Evolutionary conservation across 2,329 filamentous ascomycete genomes (phyloP).

Genomic region (Cladosporium austrohemisphaericum): DNA sequence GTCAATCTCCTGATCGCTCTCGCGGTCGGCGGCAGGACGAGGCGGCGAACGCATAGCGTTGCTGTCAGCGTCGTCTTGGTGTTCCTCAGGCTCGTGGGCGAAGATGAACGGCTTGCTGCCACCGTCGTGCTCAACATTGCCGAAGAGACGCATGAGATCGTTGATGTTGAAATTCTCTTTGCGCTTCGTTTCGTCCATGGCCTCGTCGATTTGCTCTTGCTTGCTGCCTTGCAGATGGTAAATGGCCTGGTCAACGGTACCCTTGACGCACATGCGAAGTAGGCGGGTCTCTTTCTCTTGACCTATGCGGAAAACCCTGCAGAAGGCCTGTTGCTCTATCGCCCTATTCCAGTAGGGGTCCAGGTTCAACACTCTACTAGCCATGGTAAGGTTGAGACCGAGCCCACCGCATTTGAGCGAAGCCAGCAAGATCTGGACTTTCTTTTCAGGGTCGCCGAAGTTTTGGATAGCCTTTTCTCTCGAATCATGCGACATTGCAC

Average conservation of each 20-base stretch:
- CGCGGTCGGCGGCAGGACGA: background rate
- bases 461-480: constrained; percentile 45
- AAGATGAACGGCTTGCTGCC: constrained; percentile 41
- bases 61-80: background rate
- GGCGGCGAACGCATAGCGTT: background rate
- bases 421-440: constrained; percentile 53
- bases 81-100: too few relatives aligned
- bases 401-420: constrained; percentile 56
- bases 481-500: constrained; percentile 39
- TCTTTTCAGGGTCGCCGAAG: constrained; percentile 41
- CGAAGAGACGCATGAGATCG: constrained; percentile 48
- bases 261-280: constrained; percentile 53
- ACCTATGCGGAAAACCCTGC: constrained; percentile 61
- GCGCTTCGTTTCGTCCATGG: constrained; percentile 40
- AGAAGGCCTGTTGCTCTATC: constrained; percentile 44
- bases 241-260: constrained; percentile 58
- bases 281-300: constrained; percentile 60
- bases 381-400: constrained; percentile 59
- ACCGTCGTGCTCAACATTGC: constrained; percentile 37
- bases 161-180: constrained; percentile 32
- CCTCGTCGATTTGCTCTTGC: constrained; percentile 39
- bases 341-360: constrained; percentile 42
- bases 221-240: constrained; percentile 56
- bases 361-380: constrained; percentile 46
- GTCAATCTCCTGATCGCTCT: constrained; percentile 2